Base-by-base conservation (phyloP, 2,329 filamentous ascomycete genomes). In the Fusarium dimerum region DNA sequence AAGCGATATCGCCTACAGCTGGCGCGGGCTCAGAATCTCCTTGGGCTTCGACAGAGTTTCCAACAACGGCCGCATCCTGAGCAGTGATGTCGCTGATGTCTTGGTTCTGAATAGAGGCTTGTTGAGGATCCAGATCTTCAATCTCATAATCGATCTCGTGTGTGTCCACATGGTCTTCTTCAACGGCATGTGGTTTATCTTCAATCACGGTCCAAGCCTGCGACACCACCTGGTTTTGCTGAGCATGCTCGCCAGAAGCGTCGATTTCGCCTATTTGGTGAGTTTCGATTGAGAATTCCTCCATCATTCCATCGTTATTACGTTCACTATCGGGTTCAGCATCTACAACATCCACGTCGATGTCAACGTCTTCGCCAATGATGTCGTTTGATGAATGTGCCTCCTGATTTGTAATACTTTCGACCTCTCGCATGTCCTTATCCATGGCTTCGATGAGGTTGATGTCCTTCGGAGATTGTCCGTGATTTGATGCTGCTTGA, bases 121-220 rank as follows among this genome's bases (percentile, higher is more conserved):
- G 36, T 40, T 52, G 56, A 32, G 65, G 64, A 2, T 53, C 51
- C 18, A 56, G 47, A 17, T 65, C 64, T 17, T 64, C 64, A 36
- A 63, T 40, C 44, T 68, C 65, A 44, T 69, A 69, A 47, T 69
- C 64, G 45, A 68, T 68, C 55, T 68, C 68, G 40, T 69, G 59
- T 36, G 56, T 40, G 38, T 54, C 57, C 43, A 43, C 47, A 38
- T 55, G 44, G 26, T 54, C 56, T 38, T 61, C 53, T 30, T 60
- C 44, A 12, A 48, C 47, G 12, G n/a, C 43, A 5, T 38, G 16
- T 16, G 56, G 32, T 20, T 15, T 39, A 36, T 55, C 43, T 2
- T 42, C 40, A 12, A 46, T 42, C 47, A 34, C 42, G 43, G 55
- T 43, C 18, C 51, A 13, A n/a, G 47, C 43, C 18, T 56, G 46